A percentile compares a stretch with the other conserved stretches of the same genome.
These are phyloP conservation scores for Starmerella riodocensis DNA, from an alignment of 805 yeast species.

Conservation along the genomic window DNA sequence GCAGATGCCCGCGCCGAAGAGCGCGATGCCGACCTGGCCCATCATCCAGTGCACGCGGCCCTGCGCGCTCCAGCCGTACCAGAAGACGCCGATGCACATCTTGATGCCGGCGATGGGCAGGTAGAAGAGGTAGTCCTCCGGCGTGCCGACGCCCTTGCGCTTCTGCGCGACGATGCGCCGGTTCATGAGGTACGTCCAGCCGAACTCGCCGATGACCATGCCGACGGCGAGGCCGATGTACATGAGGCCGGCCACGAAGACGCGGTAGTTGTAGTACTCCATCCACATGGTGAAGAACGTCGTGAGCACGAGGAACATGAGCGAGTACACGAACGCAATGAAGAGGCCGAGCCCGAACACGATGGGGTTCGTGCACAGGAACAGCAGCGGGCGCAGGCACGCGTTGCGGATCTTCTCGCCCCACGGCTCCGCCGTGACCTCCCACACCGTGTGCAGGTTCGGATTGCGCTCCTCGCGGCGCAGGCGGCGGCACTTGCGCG, in stretches of 20 bases:
- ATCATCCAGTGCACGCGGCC: slow-evolving; percentile 1
- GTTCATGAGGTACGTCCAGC: background rate
- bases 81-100: background rate
- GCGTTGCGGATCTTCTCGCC: slow-evolving; percentile 28
- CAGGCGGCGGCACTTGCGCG: slow-evolving; percentile 34
- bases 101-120: background rate
- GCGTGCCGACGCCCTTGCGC: background rate
- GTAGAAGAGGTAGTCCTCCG: background rate
- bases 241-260: slow-evolving; percentile 43
- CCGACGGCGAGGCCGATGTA: slow-evolving; percentile 26
- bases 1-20: background rate
- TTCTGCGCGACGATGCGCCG: background rate
- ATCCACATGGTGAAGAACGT: slow-evolving; percentile 44
- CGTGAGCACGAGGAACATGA: slow-evolving; percentile 47
- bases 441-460: slow-evolving; percentile 45
- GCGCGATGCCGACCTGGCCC: background rate
- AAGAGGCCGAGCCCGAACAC: slow-evolving; percentile 47
- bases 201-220: background rate
- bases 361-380: slow-evolving; percentile 49
- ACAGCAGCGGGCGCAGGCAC: slow-evolving; percentile 40
- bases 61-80: slow-evolving; percentile 1
- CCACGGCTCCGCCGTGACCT: slow-evolving; percentile 23
- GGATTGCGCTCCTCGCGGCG: slow-evolving; percentile 42
- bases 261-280: slow-evolving; percentile 33
- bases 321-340: slow-evolving; percentile 54